phyloP scores from a whole-genome alignment of 805 yeast genomes.

The Komagataella kurtzmanii region DNA sequence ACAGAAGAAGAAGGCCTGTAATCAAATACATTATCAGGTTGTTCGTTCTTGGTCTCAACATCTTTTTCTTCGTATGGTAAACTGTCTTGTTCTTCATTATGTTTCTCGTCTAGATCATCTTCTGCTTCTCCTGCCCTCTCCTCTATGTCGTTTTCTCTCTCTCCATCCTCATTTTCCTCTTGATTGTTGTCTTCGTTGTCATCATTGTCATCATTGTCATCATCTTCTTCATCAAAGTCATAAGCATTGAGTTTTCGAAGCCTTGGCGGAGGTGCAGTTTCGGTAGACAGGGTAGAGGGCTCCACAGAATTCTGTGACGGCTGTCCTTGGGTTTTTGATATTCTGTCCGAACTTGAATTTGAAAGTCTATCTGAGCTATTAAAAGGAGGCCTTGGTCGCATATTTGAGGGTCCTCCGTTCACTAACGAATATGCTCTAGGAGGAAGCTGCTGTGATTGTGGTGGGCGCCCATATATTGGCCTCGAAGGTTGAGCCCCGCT shows the following conservation, averaged over 20 bases:
- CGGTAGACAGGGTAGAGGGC: background rate
- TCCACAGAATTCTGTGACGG: background rate
- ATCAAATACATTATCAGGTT: background rate
- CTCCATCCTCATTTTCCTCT: background rate
- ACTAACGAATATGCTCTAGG: background rate
- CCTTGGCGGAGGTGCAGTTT: conserved; percentile 5
- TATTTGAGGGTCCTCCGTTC: background rate
- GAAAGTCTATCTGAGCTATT: background rate
- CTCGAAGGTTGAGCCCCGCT: background rate
- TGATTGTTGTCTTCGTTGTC: background rate
- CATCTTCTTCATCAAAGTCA: conserved; percentile 14
- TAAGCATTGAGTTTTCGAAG: conserved; percentile 13
- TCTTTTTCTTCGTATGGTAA: background rate
- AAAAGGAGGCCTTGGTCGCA: background rate
- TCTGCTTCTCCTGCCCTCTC: background rate
- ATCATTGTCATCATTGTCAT: conserved; percentile 5
- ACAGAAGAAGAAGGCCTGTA: background rate
- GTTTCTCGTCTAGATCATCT: background rate
- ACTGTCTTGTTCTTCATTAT: background rate
- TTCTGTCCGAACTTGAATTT: background rate
- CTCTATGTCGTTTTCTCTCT: background rate
- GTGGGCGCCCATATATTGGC: background rate
- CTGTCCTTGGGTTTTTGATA: background rate
- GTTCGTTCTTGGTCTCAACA: background rate
- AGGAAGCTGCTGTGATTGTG: background rate